Conservation (phyloP, 148 eudicot species). For the Vaccinium corymbosum region DNA sequence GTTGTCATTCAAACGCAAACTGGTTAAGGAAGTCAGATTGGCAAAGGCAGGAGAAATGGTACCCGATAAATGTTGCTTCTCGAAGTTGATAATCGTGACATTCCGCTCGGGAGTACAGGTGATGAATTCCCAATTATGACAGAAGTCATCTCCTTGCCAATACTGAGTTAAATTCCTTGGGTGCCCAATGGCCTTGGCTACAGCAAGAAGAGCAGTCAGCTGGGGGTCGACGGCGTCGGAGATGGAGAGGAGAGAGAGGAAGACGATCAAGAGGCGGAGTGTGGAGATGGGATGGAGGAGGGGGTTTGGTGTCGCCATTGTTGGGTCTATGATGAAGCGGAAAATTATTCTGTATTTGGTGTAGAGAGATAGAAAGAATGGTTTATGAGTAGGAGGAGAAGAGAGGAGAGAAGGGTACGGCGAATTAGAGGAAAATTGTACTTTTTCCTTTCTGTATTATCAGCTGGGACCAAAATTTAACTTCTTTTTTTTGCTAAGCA, state of each 20-base stretch:
- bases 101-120: slow-evolving; percentile 34
- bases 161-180: slow-evolving; percentile 47
- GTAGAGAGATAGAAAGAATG: too few relatives aligned
- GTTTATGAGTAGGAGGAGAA: too few relatives aligned
- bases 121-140: slow-evolving; percentile 43
- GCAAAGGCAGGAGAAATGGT: slow-evolving; percentile 55
- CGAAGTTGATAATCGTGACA: slow-evolving; percentile 38
- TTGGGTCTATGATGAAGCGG: background rate
- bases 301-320: background rate
- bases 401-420: too few relatives aligned
- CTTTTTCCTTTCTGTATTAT: too few relatives aligned
- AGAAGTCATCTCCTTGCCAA: slow-evolving; percentile 65
- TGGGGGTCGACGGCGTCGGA: slow-evolving; percentile 39
- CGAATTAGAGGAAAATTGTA: too few relatives aligned
- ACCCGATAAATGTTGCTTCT: slow-evolving; percentile 42
- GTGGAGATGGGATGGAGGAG: too few relatives aligned
- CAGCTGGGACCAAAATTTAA: too few relatives aligned
- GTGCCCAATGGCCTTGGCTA: slow-evolving; percentile 43
- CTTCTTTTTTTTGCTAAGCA: too few relatives aligned
- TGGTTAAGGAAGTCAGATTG: slow-evolving; percentile 36
- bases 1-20: slow-evolving; percentile 42
- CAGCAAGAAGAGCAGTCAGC: slow-evolving; percentile 43
- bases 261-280: background rate
- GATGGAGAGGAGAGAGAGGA: slow-evolving; percentile 17
- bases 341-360: too few relatives aligned